Evolutionary conservation across 176 grass and related monocot genomes (phyloP), one percentile per base, ranked within the genome.

Genomic region (Lolium multiflorum): DNA sequence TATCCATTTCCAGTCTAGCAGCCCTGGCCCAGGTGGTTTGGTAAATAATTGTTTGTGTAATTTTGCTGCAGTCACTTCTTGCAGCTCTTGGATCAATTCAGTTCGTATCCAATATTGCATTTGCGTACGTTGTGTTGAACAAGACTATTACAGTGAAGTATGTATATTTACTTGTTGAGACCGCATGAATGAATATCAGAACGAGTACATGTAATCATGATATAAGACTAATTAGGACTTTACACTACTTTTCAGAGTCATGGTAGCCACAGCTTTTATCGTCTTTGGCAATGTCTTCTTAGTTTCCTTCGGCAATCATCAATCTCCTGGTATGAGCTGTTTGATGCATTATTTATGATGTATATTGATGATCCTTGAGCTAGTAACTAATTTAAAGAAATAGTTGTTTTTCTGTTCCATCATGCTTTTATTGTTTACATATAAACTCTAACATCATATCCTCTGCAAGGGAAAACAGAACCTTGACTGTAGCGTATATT

Each of bases 41-140:
- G 25, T 85, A 77, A 85, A 58, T 88, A 37, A 74, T 60, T 79
- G 21, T 60, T 83, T 79, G 14, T 88, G 38, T 85, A 79, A 60
- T 88, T 89, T 84, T 77, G 65, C 90, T 94, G 88, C 90, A 96
- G 97, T 98, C 94, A 75, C 97, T 98, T 92, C 97, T 96, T 82
- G 97, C 97, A 68, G 97, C 97, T 89, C 89, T 98, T 70, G 97
- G 97, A 82, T 98, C 97, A 67, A 95, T 98, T 82, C 97, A 98
- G 77, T 98, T 98, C 85, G 87, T 98, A 78, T 98, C 94, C 47
- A 98, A 98, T 80, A 96, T 98, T 88, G 90, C 90, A 88, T 94
- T 98, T 96, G 93, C 97, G 56, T 98, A 93, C 78, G 92, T 98
- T 94, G 92, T 98, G 26, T 87, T 98, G 84, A 94, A 89, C 84